phyloP scores from a whole-genome alignment of 441 rosid genomes.

The Iberis amara region DNA sequence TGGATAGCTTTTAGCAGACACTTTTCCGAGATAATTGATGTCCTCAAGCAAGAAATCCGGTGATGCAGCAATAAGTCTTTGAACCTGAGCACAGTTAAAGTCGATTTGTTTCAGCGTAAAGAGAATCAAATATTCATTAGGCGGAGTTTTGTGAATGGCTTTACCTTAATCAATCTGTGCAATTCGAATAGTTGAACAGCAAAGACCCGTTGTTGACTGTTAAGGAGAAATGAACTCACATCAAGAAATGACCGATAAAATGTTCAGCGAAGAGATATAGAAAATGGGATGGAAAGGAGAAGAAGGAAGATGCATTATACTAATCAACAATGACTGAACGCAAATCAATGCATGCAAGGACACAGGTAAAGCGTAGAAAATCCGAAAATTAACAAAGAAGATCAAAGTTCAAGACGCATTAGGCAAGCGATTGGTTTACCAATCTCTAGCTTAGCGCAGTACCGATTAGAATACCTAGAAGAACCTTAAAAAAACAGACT shows the following conservation, averaged over 20 bases:
- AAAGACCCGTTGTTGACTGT: conserved; percentile 88
- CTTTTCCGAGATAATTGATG: conserved; percentile 35
- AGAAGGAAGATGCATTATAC: no score
- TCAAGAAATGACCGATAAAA: conserved; percentile 29
- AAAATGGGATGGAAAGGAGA: no score
- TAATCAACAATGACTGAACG: no score
- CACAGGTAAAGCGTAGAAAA: no score
- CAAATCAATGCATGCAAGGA: no score
- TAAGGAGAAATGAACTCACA: conserved; percentile 37
- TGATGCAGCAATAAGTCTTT: conserved; percentile 64
- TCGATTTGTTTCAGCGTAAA: neutral
- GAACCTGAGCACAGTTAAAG: conserved; percentile 49
- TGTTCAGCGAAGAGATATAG: no score
- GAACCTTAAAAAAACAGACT: no score
- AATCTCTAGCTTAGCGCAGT: no score
- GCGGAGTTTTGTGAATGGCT: conserved; percentile 5
- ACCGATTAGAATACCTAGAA: no score
- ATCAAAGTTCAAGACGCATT: no score
- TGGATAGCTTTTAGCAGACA: conserved; percentile 39
- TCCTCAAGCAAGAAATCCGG: conserved; percentile 60
- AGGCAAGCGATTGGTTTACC: no score
- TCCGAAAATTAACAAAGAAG: no score
- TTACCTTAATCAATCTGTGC: conserved; percentile 90
- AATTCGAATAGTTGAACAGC: conserved; percentile 78
- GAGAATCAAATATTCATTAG: neutral